These are phyloP conservation scores for Gymnopilus dilepis DNA, from an alignment of 768 basidiomycete species.

Conservation along the genomic window DNA sequence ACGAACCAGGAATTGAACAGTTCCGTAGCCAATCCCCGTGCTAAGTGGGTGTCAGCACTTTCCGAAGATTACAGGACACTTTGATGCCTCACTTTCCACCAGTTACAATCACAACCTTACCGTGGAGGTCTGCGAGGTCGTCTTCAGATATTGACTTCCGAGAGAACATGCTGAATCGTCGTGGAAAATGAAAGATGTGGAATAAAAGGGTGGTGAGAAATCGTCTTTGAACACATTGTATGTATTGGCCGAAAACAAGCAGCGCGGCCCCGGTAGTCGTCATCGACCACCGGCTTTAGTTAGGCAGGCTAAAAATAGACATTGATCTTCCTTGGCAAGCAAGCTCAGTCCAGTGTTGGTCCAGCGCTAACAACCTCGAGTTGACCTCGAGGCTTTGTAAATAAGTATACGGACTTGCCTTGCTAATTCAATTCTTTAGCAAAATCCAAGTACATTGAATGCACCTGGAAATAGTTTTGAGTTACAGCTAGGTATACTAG, in stretches of 20 bases:
- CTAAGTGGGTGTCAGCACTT: conserved; percentile 19
- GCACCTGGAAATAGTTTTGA: no score
- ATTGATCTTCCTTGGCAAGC: neutral
- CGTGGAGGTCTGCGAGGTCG: conserved; percentile 51
- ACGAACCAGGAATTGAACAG: conserved; percentile 41
- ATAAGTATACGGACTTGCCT: no score
- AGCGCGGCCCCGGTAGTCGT: neutral
- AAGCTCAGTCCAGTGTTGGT: no score
- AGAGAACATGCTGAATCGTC: neutral
- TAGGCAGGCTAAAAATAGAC: neutral
- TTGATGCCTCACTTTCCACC: conserved; percentile 48
- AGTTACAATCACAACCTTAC: conserved; percentile 53
- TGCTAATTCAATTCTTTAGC: no score
- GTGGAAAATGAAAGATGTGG: neutral
- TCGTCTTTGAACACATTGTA: neutral
- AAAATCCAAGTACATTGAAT: no score
- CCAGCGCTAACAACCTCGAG: no score
- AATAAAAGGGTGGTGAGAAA: neutral
- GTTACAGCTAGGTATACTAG: no score
- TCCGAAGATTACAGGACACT: neutral
- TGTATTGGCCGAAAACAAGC: neutral
- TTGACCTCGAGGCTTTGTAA: no score
- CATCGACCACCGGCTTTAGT: neutral
- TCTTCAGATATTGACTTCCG: conserved; percentile 31
- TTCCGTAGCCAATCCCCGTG: conserved; percentile 43